A percentile compares a stretch with the other conserved stretches of the same genome.
These are phyloP conservation scores for Sanghuangporus baumii DNA, from an alignment of 1,284 basidiomycete genomes.

Conservation along the genomic window DNA sequence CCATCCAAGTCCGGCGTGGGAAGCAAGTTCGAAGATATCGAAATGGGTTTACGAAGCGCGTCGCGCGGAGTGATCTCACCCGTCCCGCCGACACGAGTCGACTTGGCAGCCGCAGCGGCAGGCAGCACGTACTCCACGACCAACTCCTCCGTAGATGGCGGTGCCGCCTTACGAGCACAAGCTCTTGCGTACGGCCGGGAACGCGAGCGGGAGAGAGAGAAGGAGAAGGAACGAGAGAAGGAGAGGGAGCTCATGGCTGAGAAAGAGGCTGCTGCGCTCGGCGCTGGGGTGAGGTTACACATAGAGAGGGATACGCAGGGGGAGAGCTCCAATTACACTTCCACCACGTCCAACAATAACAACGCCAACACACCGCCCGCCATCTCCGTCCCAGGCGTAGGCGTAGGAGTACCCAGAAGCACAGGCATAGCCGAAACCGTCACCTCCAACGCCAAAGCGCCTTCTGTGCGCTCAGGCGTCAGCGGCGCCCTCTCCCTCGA, in stretches of 20 bases:
- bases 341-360: neutral
- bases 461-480: neutral
- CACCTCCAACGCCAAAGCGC: neutral
- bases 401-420: neutral
- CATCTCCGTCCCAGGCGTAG: neutral
- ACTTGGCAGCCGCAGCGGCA: neutral
- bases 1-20: neutral
- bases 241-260: neutral
- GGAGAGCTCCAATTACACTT: neutral
- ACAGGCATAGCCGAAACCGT: neutral
- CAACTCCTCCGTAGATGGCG: neutral
- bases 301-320: constrained; percentile 12
- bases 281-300: neutral
- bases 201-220: neutral
- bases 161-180: constrained; percentile 3
- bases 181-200: constrained; percentile 10
- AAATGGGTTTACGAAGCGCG: constrained; percentile 9
- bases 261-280: neutral
- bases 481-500: constrained; percentile 12
- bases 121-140: constrained; percentile 1
- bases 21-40: constrained; percentile 8
- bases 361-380: neutral
- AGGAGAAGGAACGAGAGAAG: neutral
- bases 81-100: neutral
- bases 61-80: neutral